Evolutionary conservation across 768 basidiomycete species (phyloP), one percentile per base, ranked within the genome.

Genomic region (Phanerochaete sordida): DNA sequence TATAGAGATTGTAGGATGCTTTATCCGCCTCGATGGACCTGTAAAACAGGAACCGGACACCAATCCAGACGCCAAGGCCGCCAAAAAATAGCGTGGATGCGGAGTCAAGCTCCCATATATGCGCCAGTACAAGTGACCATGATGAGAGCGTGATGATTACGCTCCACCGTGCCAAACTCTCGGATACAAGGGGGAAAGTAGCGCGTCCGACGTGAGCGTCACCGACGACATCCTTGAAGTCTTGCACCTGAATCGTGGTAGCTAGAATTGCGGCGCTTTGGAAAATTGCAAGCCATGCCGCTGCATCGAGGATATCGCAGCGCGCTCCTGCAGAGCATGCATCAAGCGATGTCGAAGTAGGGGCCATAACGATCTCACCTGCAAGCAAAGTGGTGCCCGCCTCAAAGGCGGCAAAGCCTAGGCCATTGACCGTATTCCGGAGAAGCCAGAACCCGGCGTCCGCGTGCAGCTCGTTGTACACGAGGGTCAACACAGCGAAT

Each of bases 401-500:
- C 59, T 79, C 74, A 55, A 79, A 76, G 44, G 71, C 56, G 24
- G 73, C 72, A 50, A 71, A 73, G 31, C 76, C 77, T 19, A 70
- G 57, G 12, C 73, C 75, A 43, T 74, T 76, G 37, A 75, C 52
- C 1, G 67, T 39, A 56, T 76, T 74, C 53, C 77, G 72, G 21
- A 70, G 64, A 28, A 73, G 39, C 78, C 77, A 77, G 54, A 71
- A 63, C 26, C 65, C 57, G 15, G 55, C 49, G 58, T 66, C 63
- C 0, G 65, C 53, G 26, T 45, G 50, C 30, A 63, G 52, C 62
- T 70, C 69, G 37, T 70, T 64, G 58, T 70, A 65, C 6, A 61
- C 47, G 26, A 69, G 12, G 45, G 65, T 44, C 2, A 64, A 58
- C 24, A 62, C 31, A 1, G 61, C 60, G 12, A 67, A 63, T 8